Percentiles rank a stretch among this genome's conserved stretches.
phyloP scores from a whole-genome alignment of 805 yeast genomes.

The Helenozyma baotianmanensis region DNA sequence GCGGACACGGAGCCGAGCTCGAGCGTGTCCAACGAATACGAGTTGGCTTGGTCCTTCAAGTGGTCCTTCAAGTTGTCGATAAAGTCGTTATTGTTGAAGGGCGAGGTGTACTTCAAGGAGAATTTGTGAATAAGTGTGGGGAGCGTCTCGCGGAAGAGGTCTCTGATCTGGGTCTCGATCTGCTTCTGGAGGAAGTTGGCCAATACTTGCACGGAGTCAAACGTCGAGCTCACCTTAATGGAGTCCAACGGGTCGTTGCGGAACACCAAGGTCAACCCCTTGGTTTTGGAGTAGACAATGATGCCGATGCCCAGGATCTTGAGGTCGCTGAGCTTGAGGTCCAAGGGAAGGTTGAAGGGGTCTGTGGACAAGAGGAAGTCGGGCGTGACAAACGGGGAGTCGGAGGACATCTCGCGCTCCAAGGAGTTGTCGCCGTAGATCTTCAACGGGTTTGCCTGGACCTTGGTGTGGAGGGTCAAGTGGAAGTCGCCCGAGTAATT shows the following conservation, averaged over 20 bases:
- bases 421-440: slow-evolving; percentile 50
- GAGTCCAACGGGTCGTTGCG: slow-evolving; percentile 85
- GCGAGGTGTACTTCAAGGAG: slow-evolving; percentile 49
- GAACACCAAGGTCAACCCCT: slow-evolving; percentile 82
- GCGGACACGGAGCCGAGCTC: slow-evolving; percentile 36
- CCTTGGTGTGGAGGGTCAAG: slow-evolving; percentile 69
- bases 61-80: slow-evolving; percentile 18
- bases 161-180: slow-evolving; percentile 76
- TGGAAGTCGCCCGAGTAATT: slow-evolving; percentile 73
- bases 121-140: slow-evolving; percentile 77
- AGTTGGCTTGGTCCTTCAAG: slow-evolving; percentile 6
- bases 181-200: slow-evolving; percentile 80
- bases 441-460: slow-evolving; percentile 79
- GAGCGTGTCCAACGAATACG: slow-evolving; percentile 6
- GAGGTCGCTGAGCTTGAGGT: slow-evolving; percentile 67
- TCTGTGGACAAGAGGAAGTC: slow-evolving; percentile 60
- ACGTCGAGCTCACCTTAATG: slow-evolving; percentile 79
- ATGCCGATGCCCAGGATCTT: slow-evolving; percentile 76
- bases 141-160: slow-evolving; percentile 75
- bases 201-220: slow-evolving; percentile 77
- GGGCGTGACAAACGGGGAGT: slow-evolving; percentile 56
- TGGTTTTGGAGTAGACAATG: slow-evolving; percentile 73
- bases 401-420: slow-evolving; percentile 27
- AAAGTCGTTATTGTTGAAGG: slow-evolving; percentile 17
- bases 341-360: slow-evolving; percentile 73